phyloP scores from a whole-genome alignment of 2,329 filamentous ascomycete species.

The Aspergillus tanneri region DNA sequence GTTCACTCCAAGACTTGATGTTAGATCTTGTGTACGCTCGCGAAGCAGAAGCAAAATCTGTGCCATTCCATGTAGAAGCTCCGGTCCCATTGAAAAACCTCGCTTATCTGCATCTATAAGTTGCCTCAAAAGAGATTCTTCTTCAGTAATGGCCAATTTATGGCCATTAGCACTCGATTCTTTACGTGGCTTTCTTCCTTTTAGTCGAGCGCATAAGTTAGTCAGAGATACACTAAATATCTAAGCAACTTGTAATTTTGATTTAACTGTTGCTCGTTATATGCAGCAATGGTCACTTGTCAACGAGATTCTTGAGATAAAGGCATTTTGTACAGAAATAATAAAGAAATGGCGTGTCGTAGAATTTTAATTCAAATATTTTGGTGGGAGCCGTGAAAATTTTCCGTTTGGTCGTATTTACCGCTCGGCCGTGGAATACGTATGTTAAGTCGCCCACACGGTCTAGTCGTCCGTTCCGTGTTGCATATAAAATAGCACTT shows the following conservation, averaged over 20 bases:
- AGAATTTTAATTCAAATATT: too few species aligned
- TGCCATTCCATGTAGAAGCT: constrained; percentile 9
- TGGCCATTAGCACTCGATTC: too few species aligned
- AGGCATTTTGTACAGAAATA: constrained; percentile 5
- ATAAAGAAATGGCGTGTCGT: not conserved
- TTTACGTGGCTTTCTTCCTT: not conserved
- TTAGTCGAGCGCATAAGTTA: not conserved
- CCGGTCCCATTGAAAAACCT: constrained; percentile 3
- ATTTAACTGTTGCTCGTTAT: not conserved
- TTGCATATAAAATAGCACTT: too few species aligned
- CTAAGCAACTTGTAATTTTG: not conserved
- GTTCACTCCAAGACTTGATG: constrained; percentile 2
- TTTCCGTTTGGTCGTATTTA: not conserved
- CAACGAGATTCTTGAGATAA: constrained; percentile 2
- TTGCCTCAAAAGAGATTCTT: constrained; percentile 1
- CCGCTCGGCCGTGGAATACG: not conserved
- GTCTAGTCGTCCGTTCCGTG: too few species aligned
- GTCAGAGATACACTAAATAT: constrained; percentile 1
- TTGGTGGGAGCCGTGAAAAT: not conserved
- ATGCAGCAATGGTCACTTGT: not conserved
- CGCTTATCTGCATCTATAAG: constrained; percentile 3
- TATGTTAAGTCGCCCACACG: too few species aligned
- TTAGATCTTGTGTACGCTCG: not conserved
- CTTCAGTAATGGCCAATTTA: constrained; percentile 6
- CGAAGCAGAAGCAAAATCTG: not conserved